A percentile compares a stretch with the other conserved stretches of the same genome.
Evolutionary conservation across 495 filamentous ascomycete genomes (phyloP).

Genomic region (Paragyromitra xinjiangensis): DNA sequence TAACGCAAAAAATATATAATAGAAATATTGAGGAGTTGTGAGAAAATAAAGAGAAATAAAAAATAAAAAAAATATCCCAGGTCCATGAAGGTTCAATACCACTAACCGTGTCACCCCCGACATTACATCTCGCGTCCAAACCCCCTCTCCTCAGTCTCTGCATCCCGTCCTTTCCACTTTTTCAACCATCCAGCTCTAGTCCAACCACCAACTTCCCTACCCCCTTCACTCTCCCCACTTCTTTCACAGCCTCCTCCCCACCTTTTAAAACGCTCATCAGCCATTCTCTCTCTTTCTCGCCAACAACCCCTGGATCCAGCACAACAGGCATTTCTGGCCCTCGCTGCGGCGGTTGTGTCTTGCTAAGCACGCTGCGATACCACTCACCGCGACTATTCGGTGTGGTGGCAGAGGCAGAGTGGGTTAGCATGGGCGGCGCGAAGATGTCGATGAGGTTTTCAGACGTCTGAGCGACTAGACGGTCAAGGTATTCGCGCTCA

Average conservation of each 20-base stretch:
- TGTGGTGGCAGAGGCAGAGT: slow-evolving; percentile 42
- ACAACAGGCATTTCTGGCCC: slow-evolving; percentile 55
- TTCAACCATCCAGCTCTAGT: slow-evolving; percentile 55
- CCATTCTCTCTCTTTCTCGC: slow-evolving; percentile 55
- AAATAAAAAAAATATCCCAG: slow-evolving; percentile 18
- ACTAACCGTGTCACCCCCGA: slow-evolving; percentile 27
- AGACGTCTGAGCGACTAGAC: slow-evolving; percentile 55
- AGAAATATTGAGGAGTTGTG: slow-evolving; percentile 9
- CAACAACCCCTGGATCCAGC: slow-evolving; percentile 50
- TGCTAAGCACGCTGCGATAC: slow-evolving; percentile 55
- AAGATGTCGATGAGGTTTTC: slow-evolving; percentile 59
- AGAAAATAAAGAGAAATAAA: slow-evolving; percentile 14
- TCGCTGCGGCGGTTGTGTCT: slow-evolving; percentile 47
- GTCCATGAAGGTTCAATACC: slow-evolving; percentile 29
- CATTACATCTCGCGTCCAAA: slow-evolving; percentile 31
- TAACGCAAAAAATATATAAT: slow-evolving; percentile 15
- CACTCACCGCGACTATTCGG: slow-evolving; percentile 55
- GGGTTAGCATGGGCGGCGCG: slow-evolving; percentile 53
- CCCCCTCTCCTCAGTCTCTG: slow-evolving; percentile 4
- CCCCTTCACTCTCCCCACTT: slow-evolving; percentile 54
- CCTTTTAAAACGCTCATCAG: slow-evolving; percentile 51
- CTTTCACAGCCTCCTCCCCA: slow-evolving; percentile 56
- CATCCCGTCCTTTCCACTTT: slow-evolving; percentile 15
- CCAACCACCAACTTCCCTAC: slow-evolving; percentile 57
- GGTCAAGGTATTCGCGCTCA: slow-evolving; percentile 57